phyloP scores from a whole-genome alignment of 192 early-diverging fungal genomes.

The Thamnidium elegans region DNA sequence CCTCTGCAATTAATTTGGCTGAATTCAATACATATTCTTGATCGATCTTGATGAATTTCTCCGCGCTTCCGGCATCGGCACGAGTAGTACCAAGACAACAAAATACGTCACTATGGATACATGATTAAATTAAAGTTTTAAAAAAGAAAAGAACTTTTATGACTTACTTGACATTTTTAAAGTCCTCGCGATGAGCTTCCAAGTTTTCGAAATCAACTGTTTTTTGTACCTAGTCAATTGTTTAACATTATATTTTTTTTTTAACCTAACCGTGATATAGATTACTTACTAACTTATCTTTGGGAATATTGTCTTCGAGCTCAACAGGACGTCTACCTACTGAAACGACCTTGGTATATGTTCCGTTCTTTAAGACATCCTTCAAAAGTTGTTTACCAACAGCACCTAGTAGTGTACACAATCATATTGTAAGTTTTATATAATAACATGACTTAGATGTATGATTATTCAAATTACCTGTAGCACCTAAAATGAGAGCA shows the following conservation, averaged over 20 bases:
- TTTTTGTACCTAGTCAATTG: constrained; percentile 50
- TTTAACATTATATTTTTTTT: neutral
- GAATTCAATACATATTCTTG: constrained; percentile 72
- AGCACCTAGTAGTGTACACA: constrained; percentile 42
- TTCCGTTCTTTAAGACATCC: constrained; percentile 46
- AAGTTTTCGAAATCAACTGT: constrained; percentile 75
- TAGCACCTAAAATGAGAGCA: constrained; percentile 35
- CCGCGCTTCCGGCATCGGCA: constrained; percentile 58
- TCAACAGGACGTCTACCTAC: constrained; percentile 51
- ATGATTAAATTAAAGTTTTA: constrained; percentile 7
- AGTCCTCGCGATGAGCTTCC: constrained; percentile 35
- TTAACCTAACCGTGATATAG: neutral
- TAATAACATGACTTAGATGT: neutral
- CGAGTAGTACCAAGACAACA: constrained; percentile 75
- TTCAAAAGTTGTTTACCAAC: constrained; percentile 57
- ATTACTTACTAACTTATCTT: constrained; percentile 41
- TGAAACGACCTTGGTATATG: constrained; percentile 51
- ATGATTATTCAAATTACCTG: neutral
- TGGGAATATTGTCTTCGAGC: constrained; percentile 36
- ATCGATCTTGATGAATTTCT: constrained; percentile 73
- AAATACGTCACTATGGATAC: constrained; percentile 57
- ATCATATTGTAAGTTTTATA: neutral
- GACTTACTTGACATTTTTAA: constrained; percentile 49
- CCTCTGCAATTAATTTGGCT: constrained; percentile 55
- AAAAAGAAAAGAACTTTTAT: neutral